Base-by-base conservation (phyloP, 345 rosid species). In the Brassica cretica region DNA sequence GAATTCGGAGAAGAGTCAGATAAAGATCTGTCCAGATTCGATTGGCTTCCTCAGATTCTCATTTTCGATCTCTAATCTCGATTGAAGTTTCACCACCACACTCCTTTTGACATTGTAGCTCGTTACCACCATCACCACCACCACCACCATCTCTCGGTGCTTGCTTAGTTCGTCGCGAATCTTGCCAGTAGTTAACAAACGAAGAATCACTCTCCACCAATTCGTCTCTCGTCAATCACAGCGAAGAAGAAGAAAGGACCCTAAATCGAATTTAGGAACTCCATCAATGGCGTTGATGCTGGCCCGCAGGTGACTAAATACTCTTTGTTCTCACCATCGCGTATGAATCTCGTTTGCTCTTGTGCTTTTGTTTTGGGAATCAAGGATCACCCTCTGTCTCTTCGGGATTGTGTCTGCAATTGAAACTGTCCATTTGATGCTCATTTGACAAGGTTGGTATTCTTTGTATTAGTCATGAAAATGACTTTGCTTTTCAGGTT, bases 291-390 rank as follows among this genome's bases (percentile, higher is more conserved):
- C 92, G 32, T 85, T 84, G 78, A 87, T 92, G 73, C 76, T 92
- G 68, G 97, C 93, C 84, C 96, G 97, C 80, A 90, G 86, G 84
- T 90, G 94, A 44, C 85, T 92, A 74, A 79, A 78, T 19, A 85
- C 87, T 73, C 84, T 90, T 66, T 86, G 89, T 15, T 86, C 89
- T 81, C 90, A 96, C 58, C 91, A 87, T 67, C 85, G 85, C 69
- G 92, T 89, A 68, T 83, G 89, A 32, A 55, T 73, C 78, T 73
- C 16, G 2, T 9, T 32, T 41, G 21, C 73, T 68, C 76, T 46
- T 49, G 66, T 61, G 66, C 9, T 44, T 61, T 49, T 44, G 15
- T 74, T 69, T 51, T 12, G 16, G 73, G 21, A 25, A 2, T 46
- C 6, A 4, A 9, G 11, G 64, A 58, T 8, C 60, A 27, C 27